Base-by-base conservation (phyloP, 148 eudicot genomes). In the Rhododendron griersonianum region DNA sequence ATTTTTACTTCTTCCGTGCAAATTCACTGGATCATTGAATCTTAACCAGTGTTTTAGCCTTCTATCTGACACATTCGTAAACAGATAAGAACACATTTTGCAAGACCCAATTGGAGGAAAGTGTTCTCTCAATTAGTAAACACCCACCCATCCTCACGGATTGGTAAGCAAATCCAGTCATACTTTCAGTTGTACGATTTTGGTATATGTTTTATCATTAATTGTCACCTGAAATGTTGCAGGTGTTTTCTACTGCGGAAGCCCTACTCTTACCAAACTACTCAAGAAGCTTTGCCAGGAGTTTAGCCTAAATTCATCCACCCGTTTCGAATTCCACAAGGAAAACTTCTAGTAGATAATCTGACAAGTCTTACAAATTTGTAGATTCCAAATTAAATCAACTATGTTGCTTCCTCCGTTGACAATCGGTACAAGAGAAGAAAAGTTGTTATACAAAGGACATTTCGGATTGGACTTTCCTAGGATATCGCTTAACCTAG, bases 231-330 rank as follows among this genome's bases (percentile, higher is more conserved):
- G 11, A 51, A 84, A 30, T 57, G 80, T 84, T 89, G 91, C 96
- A 97, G 99, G 98, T 84, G 98, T 98, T n/a, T 98, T 98, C 92
- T 98, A 98, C 83, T 95, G 99, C 86, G 99, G 99, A 89, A 93
- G 96, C 73, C 89, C 96, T 33, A 88, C 92, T 41, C 88, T 95
- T 77, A 94, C 96, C 11, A 92, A 91, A 85, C 89, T 86, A 53
- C 87, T 98, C 55, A 93, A 88, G 87, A 86, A 90, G 84, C 95
- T 95, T 9, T 95, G 99, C 85, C 94, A 93, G 77, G 99, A 98
- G 88, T 91, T 93, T 88, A 95, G 92, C 90, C 86, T 93, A 45
- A 90, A 88, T 79, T 86, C 95, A 9, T 85, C 94, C 2, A 95
- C 98, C 2, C 93, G 98, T 2, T 98, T 98, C 86, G 90, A 92